Evolutionary conservation across 2,329 filamentous ascomycete species (phyloP), one percentile per base, ranked within the genome.

Genomic region (Huntiella omanensis): DNA sequence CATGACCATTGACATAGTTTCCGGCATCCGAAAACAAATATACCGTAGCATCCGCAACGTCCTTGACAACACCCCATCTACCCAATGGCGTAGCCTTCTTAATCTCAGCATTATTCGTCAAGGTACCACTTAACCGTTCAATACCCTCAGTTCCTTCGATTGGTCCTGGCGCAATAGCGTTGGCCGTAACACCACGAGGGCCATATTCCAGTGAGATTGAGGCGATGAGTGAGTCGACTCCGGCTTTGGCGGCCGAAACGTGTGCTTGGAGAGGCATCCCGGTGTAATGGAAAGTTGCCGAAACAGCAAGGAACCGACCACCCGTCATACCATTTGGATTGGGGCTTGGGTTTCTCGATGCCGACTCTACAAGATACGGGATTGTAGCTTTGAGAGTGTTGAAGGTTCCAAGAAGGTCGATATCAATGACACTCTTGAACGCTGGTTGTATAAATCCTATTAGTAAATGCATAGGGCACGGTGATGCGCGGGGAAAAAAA

Each of bases 381-480:
- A 95, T 66, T 1, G 85, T 91, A 3, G 88, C 86, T 64, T 96
- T 96, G 57, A 94, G 70, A 2, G 86, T 94, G 66, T 96, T 93
- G 65, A 83, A 98, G 12, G 83, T 92, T 32, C 91, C 91, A 33
- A 96, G 62, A 2, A 94, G 80, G 59, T 96, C 91, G 57, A 98
- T 98, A 51, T 96, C 91, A 56, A 96, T 88, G 53, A 98, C 91
- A 0, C 83, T 71, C 62, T 87, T 92, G 75, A 98, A 93, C 3
- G 84, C 91, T 52, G 35, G 22, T 3, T 10, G 17, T n/a, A 13
- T 32, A 32, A 8, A 16, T 38, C 8, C 2, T 19, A 15, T 16
- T 15, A 13, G 22, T 7, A 28, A 28, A 10, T 28, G 22, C 8
- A 7, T 28, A 28, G 22, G 22, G 8, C 22, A 28, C 7, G 7